phyloP scores from a whole-genome alignment of 768 basidiomycete genomes.

The Suillus hirtellus region DNA sequence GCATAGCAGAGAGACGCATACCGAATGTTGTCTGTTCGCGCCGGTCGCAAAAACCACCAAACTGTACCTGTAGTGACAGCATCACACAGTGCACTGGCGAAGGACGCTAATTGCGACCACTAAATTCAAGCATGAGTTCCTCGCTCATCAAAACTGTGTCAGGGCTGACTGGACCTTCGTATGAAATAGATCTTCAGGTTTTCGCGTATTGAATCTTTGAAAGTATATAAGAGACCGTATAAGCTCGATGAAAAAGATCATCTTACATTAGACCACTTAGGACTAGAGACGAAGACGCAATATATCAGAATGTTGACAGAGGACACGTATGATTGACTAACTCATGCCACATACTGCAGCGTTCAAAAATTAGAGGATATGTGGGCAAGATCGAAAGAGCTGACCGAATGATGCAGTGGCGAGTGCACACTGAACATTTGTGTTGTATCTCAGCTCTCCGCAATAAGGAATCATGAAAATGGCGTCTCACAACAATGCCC shows the following conservation, averaged over 20 bases:
- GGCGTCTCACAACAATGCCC: neutral
- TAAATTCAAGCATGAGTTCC: neutral
- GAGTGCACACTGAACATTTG: constrained; percentile 5
- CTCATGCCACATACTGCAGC: constrained; percentile 17
- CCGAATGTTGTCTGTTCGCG: constrained; percentile 14
- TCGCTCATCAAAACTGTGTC: neutral
- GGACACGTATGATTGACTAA: constrained; percentile 8
- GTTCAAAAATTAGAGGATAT: neutral
- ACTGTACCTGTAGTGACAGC: constrained; percentile 19
- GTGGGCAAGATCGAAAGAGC: constrained; percentile 13
- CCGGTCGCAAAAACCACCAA: constrained; percentile 17
- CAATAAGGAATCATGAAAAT: neutral
- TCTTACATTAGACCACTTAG: constrained; percentile 10
- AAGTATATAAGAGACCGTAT: neutral
- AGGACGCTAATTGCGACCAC: constrained; percentile 12
- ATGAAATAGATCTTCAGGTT: constrained; percentile 3
- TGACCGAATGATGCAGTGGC: constrained; percentile 11
- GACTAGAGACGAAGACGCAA: neutral
- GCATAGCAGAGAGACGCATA: neutral
- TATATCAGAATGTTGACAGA: neutral
- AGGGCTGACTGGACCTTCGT: constrained; percentile 13
- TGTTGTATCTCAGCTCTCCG: constrained; percentile 1
- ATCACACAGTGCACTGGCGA: constrained; percentile 23
- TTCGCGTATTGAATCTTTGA: constrained; percentile 15
- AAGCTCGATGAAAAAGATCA: too few relatives aligned